A percentile compares a stretch with the other conserved stretches of the same genome.
Conservation (phyloP, 305 asterid species). For the Fraxinus nigra region DNA sequence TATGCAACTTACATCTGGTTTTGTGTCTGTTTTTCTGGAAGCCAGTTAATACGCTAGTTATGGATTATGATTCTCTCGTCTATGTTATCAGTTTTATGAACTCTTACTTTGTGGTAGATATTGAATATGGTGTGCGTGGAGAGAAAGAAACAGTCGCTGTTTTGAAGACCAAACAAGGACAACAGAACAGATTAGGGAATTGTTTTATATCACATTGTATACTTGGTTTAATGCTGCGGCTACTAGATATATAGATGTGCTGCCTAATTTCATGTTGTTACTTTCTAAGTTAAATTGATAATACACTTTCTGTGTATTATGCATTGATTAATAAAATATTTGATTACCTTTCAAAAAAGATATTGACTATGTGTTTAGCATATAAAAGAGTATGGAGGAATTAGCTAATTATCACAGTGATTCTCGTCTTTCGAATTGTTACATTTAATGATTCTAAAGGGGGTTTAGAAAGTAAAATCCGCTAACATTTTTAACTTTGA, state of each 20-base stretch:
- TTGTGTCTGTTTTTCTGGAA: not conserved
- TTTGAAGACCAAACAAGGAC: no score
- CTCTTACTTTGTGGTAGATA: not conserved
- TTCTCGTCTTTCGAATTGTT: not conserved
- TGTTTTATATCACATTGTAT: no score
- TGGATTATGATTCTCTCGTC: not conserved
- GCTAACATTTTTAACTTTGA: not conserved
- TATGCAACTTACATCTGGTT: not conserved
- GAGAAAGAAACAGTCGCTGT: no score
- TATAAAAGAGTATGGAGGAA: not conserved
- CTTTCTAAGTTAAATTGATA: no score
- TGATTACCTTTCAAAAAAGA: not conserved
- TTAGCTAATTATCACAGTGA: not conserved
- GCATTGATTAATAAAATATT: no score
- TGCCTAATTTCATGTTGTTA: no score
- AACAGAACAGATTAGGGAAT: no score
- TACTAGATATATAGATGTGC: no score
- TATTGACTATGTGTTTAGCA: not conserved
- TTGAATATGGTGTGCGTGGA: not conserved
- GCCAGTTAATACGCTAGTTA: not conserved
- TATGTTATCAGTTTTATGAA: not conserved
- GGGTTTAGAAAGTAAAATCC: not conserved
- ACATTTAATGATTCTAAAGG: not conserved
- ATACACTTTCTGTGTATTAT: no score
- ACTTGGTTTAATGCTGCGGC: no score